phyloP scores from a whole-genome alignment of 2,329 filamentous ascomycete genomes.

The Penicillium paneum region DNA sequence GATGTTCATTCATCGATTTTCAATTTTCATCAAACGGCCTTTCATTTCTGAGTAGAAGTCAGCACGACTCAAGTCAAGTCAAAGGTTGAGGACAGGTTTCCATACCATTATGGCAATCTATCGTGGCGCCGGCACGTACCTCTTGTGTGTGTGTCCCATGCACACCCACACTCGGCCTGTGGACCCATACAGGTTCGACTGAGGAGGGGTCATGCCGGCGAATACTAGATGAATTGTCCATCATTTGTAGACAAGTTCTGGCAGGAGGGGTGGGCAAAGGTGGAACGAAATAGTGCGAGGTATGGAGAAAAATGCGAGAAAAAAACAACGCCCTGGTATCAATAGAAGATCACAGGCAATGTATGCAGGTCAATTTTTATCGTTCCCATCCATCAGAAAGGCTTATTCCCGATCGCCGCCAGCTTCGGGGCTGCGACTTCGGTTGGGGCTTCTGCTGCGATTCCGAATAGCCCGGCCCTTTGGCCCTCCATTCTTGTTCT shows the following conservation, averaged over 20 bases:
- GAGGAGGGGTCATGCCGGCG: constrained; percentile 24
- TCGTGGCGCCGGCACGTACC: constrained; percentile 29
- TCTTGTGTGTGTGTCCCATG: constrained; percentile 5
- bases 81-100: neutral
- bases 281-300: constrained; percentile 3
- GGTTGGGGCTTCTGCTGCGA: constrained; percentile 46
- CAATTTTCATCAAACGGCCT: constrained; percentile 11
- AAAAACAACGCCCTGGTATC: constrained; percentile 15
- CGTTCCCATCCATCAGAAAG: constrained; percentile 2
- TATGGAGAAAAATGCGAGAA: constrained; percentile 10
- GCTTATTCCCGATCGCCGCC: constrained; percentile 35
- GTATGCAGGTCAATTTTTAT: constrained; percentile 5
- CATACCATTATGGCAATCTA: constrained; percentile 29
- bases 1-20: neutral
- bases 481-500: constrained; percentile 39
- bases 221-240: constrained; percentile 8
- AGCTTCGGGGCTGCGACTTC: constrained; percentile 46
- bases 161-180: neutral
- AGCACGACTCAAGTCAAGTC: constrained; percentile 10
- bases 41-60: constrained; percentile 19
- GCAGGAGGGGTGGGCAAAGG: constrained; percentile 7
- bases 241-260: constrained; percentile 1
- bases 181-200: neutral
- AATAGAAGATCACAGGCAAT: constrained; percentile 3
- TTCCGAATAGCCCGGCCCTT: constrained; percentile 44